These are phyloP conservation scores for Populus deltoides DNA, from an alignment of 345 rosid species.

Conservation along the genomic window DNA sequence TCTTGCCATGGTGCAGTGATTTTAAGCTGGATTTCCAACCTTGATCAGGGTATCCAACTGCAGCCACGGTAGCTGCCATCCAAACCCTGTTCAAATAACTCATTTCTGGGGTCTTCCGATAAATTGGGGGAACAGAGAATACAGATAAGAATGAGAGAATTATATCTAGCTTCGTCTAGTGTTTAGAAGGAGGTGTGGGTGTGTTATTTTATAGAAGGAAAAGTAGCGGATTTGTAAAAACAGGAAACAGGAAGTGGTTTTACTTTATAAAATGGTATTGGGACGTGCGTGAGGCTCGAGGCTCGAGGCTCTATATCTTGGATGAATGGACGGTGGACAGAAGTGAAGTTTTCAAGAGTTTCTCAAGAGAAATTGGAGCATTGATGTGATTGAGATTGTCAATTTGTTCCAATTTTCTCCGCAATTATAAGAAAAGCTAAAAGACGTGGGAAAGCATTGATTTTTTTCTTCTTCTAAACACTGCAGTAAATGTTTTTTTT, in stretches of 20 bases:
- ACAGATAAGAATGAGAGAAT: neutral
- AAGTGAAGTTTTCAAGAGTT: neutral
- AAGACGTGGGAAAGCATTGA: too few species aligned
- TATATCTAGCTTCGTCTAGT: neutral
- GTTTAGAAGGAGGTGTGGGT: neutral
- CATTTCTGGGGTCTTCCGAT: conserved; percentile 24
- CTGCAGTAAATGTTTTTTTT: too few species aligned
- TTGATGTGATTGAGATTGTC: neutral
- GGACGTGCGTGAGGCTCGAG: neutral
- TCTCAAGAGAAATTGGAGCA: neutral
- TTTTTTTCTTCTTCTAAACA: too few species aligned
- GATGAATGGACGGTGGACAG: too few species aligned
- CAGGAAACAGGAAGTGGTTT: conserved; percentile 21
- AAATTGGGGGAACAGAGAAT: neutral
- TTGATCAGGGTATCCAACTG: conserved; percentile 62
- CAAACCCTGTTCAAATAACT: conserved; percentile 55
- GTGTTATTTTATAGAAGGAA: conserved; percentile 16
- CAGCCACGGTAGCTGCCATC: conserved; percentile 74
- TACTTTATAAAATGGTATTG: neutral
- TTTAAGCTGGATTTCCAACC: conserved; percentile 48
- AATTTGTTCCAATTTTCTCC: too few species aligned
- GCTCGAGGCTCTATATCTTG: neutral
- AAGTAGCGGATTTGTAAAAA: neutral
- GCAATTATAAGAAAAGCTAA: too few species aligned
- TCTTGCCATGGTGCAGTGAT: conserved; percentile 48